These are phyloP conservation scores for Cryptosporidium ubiquitum DNA, from an alignment of 169 alveolate genomes.

Conservation along the genomic window DNA sequence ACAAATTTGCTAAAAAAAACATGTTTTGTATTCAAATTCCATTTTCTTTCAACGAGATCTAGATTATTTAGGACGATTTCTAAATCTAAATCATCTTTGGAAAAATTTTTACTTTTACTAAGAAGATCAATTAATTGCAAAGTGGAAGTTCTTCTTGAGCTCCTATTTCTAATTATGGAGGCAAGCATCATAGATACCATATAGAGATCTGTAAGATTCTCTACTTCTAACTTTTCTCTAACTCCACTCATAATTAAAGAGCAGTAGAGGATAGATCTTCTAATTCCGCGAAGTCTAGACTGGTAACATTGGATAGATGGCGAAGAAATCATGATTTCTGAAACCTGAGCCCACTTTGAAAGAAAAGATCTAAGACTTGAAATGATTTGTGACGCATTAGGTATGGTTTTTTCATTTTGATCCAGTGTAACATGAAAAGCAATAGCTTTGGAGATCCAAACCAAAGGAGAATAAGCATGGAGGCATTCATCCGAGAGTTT, in stretches of 20 bases:
- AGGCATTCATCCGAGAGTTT: background rate
- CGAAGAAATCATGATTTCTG: background rate
- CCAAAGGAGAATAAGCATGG: slow-evolving; percentile 9
- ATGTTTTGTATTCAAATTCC: slow-evolving; percentile 26
- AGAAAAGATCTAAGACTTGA: background rate
- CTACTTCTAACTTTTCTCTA: background rate
- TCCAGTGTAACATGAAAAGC: background rate
- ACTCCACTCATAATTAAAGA: background rate
- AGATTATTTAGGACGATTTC: slow-evolving; percentile 3
- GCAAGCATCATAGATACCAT: slow-evolving; percentile 4
- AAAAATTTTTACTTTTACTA: background rate
- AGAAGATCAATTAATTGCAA: background rate
- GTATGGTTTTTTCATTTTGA: background rate
- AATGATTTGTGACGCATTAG: background rate
- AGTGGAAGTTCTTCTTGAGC: slow-evolving; percentile 3
- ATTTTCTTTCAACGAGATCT: slow-evolving; percentile 20
- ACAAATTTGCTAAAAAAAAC: slow-evolving; percentile 3
- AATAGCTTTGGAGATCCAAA: slow-evolving; percentile 28
- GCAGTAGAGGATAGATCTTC: slow-evolving; percentile 13
- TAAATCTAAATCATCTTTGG: slow-evolving; percentile 21
- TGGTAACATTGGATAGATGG: background rate
- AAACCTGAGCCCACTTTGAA: background rate
- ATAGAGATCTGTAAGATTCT: background rate
- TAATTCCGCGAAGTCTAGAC: slow-evolving; percentile 13
- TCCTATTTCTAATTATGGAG: background rate